These are phyloP conservation scores for Leccinum uliginosum DNA, from an alignment of 768 basidiomycete species.

Conservation along the genomic window DNA sequence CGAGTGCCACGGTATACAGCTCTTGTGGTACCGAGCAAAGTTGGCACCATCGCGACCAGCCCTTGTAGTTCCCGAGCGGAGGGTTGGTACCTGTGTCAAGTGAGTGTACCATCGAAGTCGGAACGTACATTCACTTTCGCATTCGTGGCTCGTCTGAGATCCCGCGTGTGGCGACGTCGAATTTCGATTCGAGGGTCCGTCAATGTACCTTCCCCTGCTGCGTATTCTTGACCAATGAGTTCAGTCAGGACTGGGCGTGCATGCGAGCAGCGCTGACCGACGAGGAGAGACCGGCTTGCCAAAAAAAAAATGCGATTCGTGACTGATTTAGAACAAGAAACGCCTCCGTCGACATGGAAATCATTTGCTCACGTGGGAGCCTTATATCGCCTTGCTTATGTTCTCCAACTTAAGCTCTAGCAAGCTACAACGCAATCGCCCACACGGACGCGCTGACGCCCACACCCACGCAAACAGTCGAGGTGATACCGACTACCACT, in stretches of 20 bases:
- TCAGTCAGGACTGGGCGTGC: neutral
- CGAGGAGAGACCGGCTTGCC: neutral
- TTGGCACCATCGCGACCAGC: neutral
- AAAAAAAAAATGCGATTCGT: neutral
- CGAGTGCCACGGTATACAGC: neutral
- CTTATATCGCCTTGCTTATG: neutral
- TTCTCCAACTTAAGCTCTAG: neutral
- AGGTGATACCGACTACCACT: constrained; percentile 23
- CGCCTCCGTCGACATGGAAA: neutral
- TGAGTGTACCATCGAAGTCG: neutral
- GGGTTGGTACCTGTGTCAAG: neutral
- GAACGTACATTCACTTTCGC: constrained; percentile 1
- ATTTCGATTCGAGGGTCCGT: neutral
- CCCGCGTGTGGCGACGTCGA: neutral
- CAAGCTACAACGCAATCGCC: constrained; percentile 23
- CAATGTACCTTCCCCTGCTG: neutral
- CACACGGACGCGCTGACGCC: constrained; percentile 17
- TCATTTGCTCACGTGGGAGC: neutral
- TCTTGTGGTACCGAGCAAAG: neutral
- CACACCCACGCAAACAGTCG: constrained; percentile 25
- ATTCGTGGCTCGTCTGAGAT: neutral
- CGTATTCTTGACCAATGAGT: neutral
- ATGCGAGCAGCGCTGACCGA: too few relatives aligned
- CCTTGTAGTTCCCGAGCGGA: neutral
- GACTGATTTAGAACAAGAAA: neutral